Conservation (phyloP, 106 monocot genomes). For the Gastrodia elata region DNA sequence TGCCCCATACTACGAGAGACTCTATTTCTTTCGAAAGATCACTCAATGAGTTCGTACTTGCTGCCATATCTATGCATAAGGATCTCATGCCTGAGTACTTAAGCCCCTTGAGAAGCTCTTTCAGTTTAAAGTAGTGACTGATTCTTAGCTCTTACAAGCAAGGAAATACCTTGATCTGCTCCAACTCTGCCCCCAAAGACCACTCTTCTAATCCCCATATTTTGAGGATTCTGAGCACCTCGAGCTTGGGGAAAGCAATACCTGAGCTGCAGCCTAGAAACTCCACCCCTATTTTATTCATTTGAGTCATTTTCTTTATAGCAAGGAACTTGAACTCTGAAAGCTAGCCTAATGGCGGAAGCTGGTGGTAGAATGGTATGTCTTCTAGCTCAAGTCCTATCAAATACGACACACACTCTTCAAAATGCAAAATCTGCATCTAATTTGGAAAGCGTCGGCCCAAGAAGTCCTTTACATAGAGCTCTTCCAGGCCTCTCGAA, state of each 20-base stretch:
- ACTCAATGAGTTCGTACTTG: background rate
- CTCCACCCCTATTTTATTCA: conserved; percentile 4
- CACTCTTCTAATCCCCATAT: conserved; percentile 29
- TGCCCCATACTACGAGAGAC: too few species aligned
- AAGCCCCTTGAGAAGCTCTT: conserved; percentile 10
- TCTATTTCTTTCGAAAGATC: background rate
- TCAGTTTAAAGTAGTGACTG: conserved; percentile 1
- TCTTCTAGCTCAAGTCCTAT: background rate
- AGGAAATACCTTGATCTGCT: background rate
- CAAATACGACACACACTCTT: background rate
- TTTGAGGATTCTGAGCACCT: background rate
- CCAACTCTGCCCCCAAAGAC: background rate
- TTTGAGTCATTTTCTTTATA: background rate
- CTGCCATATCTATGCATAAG: background rate
- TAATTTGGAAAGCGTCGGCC: conserved; percentile 2
- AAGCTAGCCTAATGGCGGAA: conserved; percentile 4
- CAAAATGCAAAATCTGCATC: background rate
- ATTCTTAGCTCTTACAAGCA: background rate
- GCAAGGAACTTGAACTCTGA: background rate
- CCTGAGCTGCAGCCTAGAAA: background rate
- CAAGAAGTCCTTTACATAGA: background rate
- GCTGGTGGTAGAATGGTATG: background rate
- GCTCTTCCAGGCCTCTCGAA: background rate
- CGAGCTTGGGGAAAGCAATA: conserved; percentile 23
- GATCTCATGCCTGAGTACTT: conserved; percentile 4